Conservation (phyloP, 2,329 filamentous ascomycete genomes). For the Gaeumannomyces tritici region DNA sequence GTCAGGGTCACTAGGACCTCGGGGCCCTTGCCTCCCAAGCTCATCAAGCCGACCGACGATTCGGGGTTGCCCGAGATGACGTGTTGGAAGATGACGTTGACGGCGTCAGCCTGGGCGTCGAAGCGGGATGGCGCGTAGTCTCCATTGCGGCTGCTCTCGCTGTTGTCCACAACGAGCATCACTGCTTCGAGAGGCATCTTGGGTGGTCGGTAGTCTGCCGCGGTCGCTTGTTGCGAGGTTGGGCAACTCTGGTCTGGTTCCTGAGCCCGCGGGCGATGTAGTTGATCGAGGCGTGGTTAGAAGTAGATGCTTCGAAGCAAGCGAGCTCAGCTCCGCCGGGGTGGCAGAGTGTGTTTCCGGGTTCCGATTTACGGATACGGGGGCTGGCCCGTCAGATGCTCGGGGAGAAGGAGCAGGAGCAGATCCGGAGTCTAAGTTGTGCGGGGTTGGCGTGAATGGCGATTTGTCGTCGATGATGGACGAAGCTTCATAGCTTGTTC, state of each 20-base stretch:
- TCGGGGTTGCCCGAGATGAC: conserved; percentile 95
- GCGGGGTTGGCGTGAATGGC: background rate
- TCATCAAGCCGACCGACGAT: conserved; percentile 95
- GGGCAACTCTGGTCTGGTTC: background rate
- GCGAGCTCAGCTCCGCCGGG: background rate
- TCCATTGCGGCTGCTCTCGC: conserved; percentile 95
- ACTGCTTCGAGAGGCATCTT: conserved; percentile 98
- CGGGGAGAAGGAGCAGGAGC: too few species aligned
- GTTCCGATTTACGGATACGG: background rate
- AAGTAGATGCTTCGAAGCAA: conserved; percentile 8
- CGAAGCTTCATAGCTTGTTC: conserved; percentile 4
- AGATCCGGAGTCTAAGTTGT: background rate
- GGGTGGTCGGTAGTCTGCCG: conserved; percentile 22
- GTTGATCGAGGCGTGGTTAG: too few species aligned
- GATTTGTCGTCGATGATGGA: background rate
- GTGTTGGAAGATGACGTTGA: conserved; percentile 89
- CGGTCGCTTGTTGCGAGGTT: conserved; percentile 3
- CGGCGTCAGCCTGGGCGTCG: conserved; percentile 91
- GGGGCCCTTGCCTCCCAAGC: conserved; percentile 95
- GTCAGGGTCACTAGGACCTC: conserved; percentile 95
- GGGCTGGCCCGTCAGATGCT: too few species aligned
- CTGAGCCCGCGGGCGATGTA: background rate
- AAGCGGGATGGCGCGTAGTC: conserved; percentile 87
- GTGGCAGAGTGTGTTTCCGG: background rate
- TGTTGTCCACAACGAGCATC: conserved; percentile 99